phyloP scores from a whole-genome alignment of 2,329 filamentous ascomycete genomes.

The Pseudocercospora pini-densiflorae region DNA sequence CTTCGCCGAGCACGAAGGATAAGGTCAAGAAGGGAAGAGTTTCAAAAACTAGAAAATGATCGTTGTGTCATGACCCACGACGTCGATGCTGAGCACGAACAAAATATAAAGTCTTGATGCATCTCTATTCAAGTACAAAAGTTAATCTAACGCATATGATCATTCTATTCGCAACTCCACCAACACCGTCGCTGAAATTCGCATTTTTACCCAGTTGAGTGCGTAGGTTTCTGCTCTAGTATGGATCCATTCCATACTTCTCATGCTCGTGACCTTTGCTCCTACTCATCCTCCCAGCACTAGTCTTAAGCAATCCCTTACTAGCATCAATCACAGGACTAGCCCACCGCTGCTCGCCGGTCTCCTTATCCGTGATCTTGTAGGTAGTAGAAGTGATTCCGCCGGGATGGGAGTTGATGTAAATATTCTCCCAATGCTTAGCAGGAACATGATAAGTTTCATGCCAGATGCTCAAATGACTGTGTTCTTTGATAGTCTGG shows the following conservation, averaged over 20 bases:
- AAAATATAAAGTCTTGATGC: too few species aligned
- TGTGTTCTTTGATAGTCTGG: constrained; percentile 38
- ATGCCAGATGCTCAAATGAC: constrained; percentile 58
- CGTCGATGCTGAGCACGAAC: too few species aligned
- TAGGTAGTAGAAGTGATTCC: constrained; percentile 38
- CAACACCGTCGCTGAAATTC: background rate
- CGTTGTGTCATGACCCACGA: too few species aligned
- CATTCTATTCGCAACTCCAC: background rate
- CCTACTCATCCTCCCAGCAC: constrained; percentile 39
- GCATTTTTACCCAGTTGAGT: background rate
- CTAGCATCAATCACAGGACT: constrained; percentile 42
- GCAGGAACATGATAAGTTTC: constrained; percentile 56
- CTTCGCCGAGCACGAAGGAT: too few species aligned
- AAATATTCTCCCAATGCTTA: constrained; percentile 57
- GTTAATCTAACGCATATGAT: too few species aligned
- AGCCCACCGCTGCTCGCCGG: constrained; percentile 34
- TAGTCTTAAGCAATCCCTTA: constrained; percentile 41
- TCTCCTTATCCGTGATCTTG: constrained; percentile 29
- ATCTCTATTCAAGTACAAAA: too few species aligned
- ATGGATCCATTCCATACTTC: constrained; percentile 26
- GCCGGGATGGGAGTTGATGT: constrained; percentile 47
- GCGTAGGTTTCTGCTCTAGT: constrained; percentile 1
- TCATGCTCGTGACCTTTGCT: constrained; percentile 37
- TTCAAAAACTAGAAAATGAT: too few species aligned
- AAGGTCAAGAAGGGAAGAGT: too few species aligned